Percentiles rank a stretch among this genome's conserved stretches.
These are phyloP conservation scores for Periglandula ipomoeae DNA, from an alignment of 2,329 filamentous ascomycete species.

Conservation along the genomic window DNA sequence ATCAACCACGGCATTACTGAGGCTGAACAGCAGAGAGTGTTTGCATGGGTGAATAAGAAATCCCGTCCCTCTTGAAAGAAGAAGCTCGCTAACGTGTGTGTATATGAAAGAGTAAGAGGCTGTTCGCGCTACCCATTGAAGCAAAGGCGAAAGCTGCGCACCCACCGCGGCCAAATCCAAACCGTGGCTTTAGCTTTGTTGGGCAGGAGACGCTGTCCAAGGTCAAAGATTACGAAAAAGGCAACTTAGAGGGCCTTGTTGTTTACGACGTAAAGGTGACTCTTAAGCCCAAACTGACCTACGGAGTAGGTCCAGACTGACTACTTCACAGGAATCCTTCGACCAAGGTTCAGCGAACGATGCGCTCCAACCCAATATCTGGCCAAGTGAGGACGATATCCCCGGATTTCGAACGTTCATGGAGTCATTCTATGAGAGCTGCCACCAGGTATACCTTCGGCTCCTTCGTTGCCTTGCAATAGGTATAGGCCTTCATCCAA, in stretches of 20 bases:
- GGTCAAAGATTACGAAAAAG: constrained; percentile 22
- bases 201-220: constrained; percentile 27
- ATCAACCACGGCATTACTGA: constrained; percentile 19
- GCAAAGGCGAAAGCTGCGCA: constrained; percentile 23
- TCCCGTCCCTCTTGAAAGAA: neutral
- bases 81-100: neutral
- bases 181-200: constrained; percentile 27
- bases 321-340: constrained; percentile 24
- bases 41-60: constrained; percentile 16
- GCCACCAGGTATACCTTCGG: constrained; percentile 60
- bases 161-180: constrained; percentile 23
- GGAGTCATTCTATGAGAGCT: constrained; percentile 56
- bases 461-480: constrained; percentile 71
- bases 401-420: constrained; percentile 17
- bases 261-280: constrained; percentile 33
- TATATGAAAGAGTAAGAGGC: constrained; percentile 15
- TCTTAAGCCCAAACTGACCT: constrained; percentile 9
- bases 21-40: constrained; percentile 22
- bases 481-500: constrained; percentile 57
- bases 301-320: no score
- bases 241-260: constrained; percentile 41
- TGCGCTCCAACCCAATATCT: constrained; percentile 18
- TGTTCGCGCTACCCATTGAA: constrained; percentile 22
- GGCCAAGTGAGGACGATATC: constrained; percentile 17
- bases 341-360: constrained; percentile 28